Conservation (phyloP, 257 asterid genomes). For the Solanum chmielewskii region DNA sequence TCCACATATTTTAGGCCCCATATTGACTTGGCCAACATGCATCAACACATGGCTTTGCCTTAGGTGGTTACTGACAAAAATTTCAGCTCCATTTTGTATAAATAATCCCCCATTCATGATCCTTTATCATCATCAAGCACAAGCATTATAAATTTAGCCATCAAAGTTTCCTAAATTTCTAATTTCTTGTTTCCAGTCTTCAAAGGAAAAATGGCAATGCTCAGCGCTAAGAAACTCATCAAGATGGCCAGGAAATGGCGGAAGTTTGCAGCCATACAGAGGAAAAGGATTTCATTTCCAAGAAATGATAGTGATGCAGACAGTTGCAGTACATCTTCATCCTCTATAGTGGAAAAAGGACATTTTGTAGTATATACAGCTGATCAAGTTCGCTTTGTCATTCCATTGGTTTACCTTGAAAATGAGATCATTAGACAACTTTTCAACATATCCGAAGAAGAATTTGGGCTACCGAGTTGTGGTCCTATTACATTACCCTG, state of each 20-base stretch:
- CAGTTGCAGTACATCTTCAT: neutral
- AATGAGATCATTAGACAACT: neutral
- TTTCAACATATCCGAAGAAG: neutral
- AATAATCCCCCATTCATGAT: neutral
- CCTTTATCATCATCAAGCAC: neutral
- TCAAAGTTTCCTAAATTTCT: neutral
- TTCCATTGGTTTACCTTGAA: neutral
- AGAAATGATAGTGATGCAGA: neutral
- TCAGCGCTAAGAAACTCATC: neutral
- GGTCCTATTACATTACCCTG: neutral
- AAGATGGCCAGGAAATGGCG: neutral
- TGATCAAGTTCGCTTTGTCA: neutral
- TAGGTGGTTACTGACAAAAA: neutral
- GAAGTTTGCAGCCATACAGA: neutral
- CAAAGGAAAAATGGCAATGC: neutral
- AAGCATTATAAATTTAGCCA: neutral
- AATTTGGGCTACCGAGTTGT: neutral
- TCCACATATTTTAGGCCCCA: neutral
- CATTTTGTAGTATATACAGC: conserved; percentile 18
- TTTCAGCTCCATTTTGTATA: neutral
- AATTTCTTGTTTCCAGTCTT: neutral
- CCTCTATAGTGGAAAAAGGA: conserved; percentile 5
- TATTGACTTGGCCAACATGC: neutral
- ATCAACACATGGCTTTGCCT: neutral
- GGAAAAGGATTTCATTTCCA: neutral